phyloP scores from a whole-genome alignment of 768 basidiomycete species.

The Pholiota conissans region DNA sequence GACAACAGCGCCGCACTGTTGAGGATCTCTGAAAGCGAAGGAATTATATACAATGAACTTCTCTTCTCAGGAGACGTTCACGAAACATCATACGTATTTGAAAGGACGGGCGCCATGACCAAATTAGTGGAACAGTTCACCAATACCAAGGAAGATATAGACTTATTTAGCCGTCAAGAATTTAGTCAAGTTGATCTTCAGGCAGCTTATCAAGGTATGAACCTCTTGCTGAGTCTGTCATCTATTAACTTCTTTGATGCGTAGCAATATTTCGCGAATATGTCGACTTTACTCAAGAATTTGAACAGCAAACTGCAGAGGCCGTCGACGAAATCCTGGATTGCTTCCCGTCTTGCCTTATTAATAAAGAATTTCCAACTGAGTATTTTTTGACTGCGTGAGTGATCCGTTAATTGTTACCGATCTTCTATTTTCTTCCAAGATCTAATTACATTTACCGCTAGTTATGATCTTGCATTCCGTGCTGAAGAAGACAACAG shows the following conservation, averaged over 20 bases:
- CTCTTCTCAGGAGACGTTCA: conserved; percentile 13
- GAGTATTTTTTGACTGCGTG: conserved; percentile 68
- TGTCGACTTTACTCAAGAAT: conserved; percentile 26
- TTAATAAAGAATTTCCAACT: conserved; percentile 42
- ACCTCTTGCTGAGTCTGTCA: not conserved
- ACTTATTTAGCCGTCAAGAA: conserved; percentile 45
- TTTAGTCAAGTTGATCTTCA: conserved; percentile 49
- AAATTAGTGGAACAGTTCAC: not conserved
- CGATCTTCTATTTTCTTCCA: not conserved
- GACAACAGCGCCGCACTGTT: conserved; percentile 36
- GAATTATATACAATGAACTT: conserved; percentile 45
- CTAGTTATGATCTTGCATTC: conserved; percentile 65
- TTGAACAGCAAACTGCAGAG: conserved; percentile 33
- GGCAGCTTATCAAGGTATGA: conserved; percentile 56
- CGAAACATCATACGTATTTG: conserved; percentile 22
- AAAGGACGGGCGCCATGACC: conserved; percentile 30
- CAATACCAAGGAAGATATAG: conserved; percentile 34
- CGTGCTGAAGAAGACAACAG: conserved; percentile 50
- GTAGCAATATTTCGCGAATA: conserved; percentile 41
- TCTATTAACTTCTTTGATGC: conserved; percentile 1
- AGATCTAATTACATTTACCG: conserved; percentile 1
- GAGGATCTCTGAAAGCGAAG: conserved; percentile 47
- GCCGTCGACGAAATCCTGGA: conserved; percentile 51
- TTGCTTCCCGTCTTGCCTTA: conserved; percentile 56
- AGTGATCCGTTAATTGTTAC: too few species aligned